Evolutionary conservation across 331 rosid species (phyloP).

Genomic region (Prunus yedoensis): DNA sequence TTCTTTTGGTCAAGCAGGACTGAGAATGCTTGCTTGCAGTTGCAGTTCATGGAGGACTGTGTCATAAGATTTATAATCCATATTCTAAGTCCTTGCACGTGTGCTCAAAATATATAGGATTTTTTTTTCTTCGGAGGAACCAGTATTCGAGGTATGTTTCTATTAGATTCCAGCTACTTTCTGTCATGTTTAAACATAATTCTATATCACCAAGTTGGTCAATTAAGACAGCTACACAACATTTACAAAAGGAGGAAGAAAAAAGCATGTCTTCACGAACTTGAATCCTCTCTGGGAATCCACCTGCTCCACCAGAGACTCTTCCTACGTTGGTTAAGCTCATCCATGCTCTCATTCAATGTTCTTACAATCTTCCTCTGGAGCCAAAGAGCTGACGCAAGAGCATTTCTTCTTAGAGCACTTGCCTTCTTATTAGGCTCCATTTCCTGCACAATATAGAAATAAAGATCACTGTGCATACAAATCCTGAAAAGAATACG

Average conservation of each 20-base stretch:
- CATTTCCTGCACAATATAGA: constrained; percentile 51
- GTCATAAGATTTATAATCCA: constrained; percentile 16
- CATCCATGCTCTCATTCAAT: constrained; percentile 88
- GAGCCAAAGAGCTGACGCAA: constrained; percentile 78
- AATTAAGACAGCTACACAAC: constrained; percentile 48
- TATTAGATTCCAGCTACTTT: constrained; percentile 42
- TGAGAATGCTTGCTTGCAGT: constrained; percentile 1
- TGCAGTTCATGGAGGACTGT: constrained; percentile 25
- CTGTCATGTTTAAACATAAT: constrained; percentile 20
- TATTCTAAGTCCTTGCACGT: constrained; percentile 36
- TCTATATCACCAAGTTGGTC: constrained; percentile 32
- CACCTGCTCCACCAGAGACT: constrained; percentile 98
- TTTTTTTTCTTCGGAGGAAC: not conserved
- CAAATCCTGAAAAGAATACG: not conserved
- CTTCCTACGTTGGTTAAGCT: constrained; percentile 63
- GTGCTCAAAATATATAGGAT: constrained; percentile 35
- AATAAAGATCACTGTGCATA: not conserved
- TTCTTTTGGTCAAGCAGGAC: not conserved
- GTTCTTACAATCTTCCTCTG: constrained; percentile 75
- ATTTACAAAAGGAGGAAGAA: constrained; percentile 39
- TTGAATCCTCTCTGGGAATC: constrained; percentile 95
- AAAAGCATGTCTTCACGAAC: constrained; percentile 33
- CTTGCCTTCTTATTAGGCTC: constrained; percentile 60
- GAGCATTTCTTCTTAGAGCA: constrained; percentile 67
- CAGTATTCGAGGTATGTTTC: constrained; percentile 37